Evolutionary conservation across 2,329 filamentous ascomycete genomes (phyloP).

Genomic region (Acephala macrosclerotiorum): DNA sequence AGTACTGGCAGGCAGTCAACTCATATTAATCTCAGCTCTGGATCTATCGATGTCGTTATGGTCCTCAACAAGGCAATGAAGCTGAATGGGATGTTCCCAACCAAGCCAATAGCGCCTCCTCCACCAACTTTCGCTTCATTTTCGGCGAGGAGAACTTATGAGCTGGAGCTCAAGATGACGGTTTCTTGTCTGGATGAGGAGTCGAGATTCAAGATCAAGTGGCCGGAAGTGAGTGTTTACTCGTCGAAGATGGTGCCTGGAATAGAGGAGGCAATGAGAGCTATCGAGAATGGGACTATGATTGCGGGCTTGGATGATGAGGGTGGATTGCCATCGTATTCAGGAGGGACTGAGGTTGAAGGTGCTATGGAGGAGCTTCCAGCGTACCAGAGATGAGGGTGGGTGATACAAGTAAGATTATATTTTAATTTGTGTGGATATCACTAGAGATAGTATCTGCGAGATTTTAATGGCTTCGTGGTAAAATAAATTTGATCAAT

Average conservation of each 20-base stretch:
- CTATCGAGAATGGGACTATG: constrained; percentile 11
- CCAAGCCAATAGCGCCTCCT: not conserved
- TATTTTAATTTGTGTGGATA: no score
- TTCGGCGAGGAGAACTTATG: constrained; percentile 5
- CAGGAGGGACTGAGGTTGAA: not conserved
- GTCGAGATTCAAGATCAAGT: not conserved
- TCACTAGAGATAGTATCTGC: no score
- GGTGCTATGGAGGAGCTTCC: not conserved
- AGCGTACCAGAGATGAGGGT: not conserved
- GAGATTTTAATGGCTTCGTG: no score
- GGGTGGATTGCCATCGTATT: not conserved
- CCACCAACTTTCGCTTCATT: not conserved
- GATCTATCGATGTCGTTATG: not conserved
- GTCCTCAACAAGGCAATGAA: not conserved
- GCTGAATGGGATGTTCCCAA: not conserved
- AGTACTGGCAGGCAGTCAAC: not conserved
- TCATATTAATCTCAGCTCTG: not conserved
- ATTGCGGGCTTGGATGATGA: not conserved
- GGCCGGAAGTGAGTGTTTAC: constrained; percentile 7
- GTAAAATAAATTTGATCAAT: no score
- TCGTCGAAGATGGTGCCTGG: constrained; percentile 10
- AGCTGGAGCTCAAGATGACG: not conserved
- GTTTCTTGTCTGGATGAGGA: constrained; percentile 1
- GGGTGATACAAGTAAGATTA: no score
- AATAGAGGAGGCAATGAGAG: constrained; percentile 15